Evolutionary conservation across 805 yeast genomes (phyloP).

Genomic region (Kodamaea neixiangensis): DNA sequence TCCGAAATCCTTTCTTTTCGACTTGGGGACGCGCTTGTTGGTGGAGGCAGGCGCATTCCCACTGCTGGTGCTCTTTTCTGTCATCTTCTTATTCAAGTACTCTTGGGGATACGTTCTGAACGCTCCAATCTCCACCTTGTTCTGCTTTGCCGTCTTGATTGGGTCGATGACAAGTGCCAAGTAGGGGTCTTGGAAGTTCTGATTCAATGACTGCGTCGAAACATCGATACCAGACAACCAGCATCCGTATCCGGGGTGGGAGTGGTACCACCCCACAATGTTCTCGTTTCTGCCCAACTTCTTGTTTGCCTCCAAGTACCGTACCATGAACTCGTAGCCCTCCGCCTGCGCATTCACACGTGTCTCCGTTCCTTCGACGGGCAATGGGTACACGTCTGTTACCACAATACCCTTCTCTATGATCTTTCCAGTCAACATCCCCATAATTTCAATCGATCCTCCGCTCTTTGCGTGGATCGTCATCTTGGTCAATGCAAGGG

Average conservation of each 20-base stretch:
- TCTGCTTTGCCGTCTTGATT: slow-evolving; percentile 58
- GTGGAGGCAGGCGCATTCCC: not conserved
- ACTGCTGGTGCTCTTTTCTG: slow-evolving; percentile 13
- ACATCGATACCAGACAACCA: slow-evolving; percentile 95
- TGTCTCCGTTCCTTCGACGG: slow-evolving; percentile 95
- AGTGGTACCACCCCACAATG: slow-evolving; percentile 97
- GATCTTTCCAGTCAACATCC: slow-evolving; percentile 84
- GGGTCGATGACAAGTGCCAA: slow-evolving; percentile 90
- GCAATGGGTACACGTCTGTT: slow-evolving; percentile 80
- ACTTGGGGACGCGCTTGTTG: slow-evolving; percentile 39
- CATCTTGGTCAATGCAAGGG: slow-evolving; percentile 75
- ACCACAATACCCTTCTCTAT: slow-evolving; percentile 59
- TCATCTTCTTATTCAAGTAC: slow-evolving; percentile 13
- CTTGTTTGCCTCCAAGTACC: slow-evolving; percentile 62
- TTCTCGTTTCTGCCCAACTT: slow-evolving; percentile 52
- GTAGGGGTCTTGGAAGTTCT: slow-evolving; percentile 88
- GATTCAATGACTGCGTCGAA: slow-evolving; percentile 82
- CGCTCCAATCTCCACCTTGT: slow-evolving; percentile 82
- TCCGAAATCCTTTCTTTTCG: slow-evolving; percentile 66
- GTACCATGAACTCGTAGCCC: slow-evolving; percentile 94
- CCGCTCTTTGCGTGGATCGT: slow-evolving; percentile 79
- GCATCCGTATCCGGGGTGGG: slow-evolving; percentile 99
- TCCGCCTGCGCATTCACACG: slow-evolving; percentile 93
- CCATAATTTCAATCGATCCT: slow-evolving; percentile 91
- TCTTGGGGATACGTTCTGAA: slow-evolving; percentile 68